These are phyloP conservation scores for Nematocida sp. DNA, from an alignment of 371 early-diverging fungal species.

Conservation along the genomic window DNA sequence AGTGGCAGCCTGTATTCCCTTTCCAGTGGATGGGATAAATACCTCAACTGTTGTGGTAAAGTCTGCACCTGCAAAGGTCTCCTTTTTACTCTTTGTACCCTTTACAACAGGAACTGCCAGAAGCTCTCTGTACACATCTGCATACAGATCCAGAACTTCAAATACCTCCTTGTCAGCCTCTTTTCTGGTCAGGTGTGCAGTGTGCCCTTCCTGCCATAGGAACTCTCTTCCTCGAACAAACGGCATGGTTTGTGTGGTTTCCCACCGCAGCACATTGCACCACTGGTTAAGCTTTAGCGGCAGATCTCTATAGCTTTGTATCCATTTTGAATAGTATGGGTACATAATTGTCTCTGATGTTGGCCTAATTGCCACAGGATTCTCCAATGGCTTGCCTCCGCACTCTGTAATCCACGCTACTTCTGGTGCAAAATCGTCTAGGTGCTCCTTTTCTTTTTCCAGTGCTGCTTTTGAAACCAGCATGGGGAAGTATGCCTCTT, in stretches of 20 bases:
- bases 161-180: constrained; percentile 86
- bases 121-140: constrained; percentile 87
- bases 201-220: constrained; percentile 99
- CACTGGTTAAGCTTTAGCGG: constrained; percentile 97
- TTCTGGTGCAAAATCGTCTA: constrained; percentile 98
- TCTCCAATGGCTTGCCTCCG: constrained; percentile 83
- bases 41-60: constrained; percentile 97
- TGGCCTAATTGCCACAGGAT: constrained; percentile 96
- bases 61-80: constrained; percentile 97
- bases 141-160: constrained; percentile 88
- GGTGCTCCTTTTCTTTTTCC: constrained; percentile 95
- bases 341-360: constrained; percentile 99
- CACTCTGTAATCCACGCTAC: constrained; percentile 98
- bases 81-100: constrained; percentile 96
- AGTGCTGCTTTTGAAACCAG: constrained; percentile 84
- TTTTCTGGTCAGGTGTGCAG: constrained; percentile 84
- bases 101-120: constrained; percentile 96
- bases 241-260: constrained; percentile 97
- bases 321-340: constrained; percentile 96
- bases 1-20: constrained; percentile 98
- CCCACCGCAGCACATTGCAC: constrained; percentile 99
- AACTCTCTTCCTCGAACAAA: constrained; percentile 98
- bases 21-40: constrained; percentile 92
- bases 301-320: constrained; percentile 92
- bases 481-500: constrained; percentile 98